Percentiles rank a stretch among this genome's conserved stretches.
phyloP scores from a whole-genome alignment of 768 basidiomycete species.

The Ramaria sp. region DNA sequence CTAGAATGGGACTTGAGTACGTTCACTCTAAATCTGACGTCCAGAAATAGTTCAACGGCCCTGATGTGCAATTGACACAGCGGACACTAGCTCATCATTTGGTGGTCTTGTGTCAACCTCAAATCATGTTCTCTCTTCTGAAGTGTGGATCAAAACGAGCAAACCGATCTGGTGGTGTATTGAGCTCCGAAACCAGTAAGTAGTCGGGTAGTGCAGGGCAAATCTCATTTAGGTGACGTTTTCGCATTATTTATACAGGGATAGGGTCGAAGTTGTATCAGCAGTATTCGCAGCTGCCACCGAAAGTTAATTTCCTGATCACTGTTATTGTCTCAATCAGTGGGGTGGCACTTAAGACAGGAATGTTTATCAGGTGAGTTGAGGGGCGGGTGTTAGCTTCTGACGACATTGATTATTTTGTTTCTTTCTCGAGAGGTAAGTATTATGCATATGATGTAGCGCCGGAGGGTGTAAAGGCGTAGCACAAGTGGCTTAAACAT shows the following conservation, averaged over 20 bases:
- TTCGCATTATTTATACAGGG: not conserved
- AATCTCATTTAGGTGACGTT: not conserved
- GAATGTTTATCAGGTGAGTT: no score
- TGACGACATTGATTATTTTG: no score
- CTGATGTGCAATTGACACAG: conserved; percentile 22
- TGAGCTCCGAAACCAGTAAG: conserved; percentile 33
- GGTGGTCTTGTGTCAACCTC: conserved; percentile 86
- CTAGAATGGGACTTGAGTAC: conserved; percentile 62
- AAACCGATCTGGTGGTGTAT: conserved; percentile 87
- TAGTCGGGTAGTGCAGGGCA: not conserved
- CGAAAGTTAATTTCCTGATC: no score
- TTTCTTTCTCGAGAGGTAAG: no score
- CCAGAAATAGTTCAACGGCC: no score
- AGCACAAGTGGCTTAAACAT: no score
- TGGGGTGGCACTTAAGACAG: no score
- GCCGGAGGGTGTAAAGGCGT: no score
- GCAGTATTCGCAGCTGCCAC: not conserved
- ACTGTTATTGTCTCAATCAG: no score
- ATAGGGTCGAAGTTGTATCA: not conserved
- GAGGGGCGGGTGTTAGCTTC: no score
- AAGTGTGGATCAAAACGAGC: conserved; percentile 70
- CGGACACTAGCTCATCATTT: conserved; percentile 61
- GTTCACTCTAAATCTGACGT: no score
- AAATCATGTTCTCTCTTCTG: conserved; percentile 71
- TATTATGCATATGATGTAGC: no score